Evolutionary conservation across 208 protist genomes (phyloP).

Genomic region (Leishmania guyanensis): DNA sequence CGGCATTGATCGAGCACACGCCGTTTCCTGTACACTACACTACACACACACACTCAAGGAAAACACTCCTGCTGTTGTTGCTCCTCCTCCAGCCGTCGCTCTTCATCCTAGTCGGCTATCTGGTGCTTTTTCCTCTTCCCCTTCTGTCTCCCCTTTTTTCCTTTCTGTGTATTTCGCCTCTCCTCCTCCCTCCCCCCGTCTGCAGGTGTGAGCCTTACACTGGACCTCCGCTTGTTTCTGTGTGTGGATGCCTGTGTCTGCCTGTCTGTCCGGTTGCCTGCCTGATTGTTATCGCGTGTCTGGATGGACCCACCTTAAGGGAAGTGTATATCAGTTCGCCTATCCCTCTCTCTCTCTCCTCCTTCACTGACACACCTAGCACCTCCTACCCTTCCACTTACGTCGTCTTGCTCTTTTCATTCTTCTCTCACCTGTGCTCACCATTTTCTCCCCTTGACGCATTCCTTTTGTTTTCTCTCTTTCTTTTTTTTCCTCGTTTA

Average conservation of each 20-base stretch:
- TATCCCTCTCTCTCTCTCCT: no score
- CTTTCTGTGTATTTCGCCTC: neutral
- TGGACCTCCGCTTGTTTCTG: neutral
- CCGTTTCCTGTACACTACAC: neutral
- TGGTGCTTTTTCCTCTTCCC: neutral
- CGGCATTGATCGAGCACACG: neutral
- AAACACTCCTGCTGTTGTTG: neutral
- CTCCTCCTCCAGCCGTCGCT: neutral
- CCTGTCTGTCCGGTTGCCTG: neutral
- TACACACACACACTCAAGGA: neutral
- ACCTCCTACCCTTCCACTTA: no score
- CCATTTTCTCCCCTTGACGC: no score
- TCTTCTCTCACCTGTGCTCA: no score
- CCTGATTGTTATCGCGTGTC: neutral
- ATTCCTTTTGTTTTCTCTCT: no score
- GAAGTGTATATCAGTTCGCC: no score
- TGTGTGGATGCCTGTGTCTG: neutral
- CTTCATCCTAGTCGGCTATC: neutral
- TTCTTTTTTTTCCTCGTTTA: neutral
- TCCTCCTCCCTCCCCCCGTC: no score
- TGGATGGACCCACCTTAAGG: no score
- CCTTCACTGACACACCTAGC: no score
- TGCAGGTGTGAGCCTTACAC: neutral
- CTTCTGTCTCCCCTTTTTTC: neutral
- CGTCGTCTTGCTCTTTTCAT: no score